Percentiles rank a stretch among this genome's conserved stretches.
Evolutionary conservation across 2,329 filamentous ascomycete genomes (phyloP).

Genomic region (Zymoseptoria tritici): DNA sequence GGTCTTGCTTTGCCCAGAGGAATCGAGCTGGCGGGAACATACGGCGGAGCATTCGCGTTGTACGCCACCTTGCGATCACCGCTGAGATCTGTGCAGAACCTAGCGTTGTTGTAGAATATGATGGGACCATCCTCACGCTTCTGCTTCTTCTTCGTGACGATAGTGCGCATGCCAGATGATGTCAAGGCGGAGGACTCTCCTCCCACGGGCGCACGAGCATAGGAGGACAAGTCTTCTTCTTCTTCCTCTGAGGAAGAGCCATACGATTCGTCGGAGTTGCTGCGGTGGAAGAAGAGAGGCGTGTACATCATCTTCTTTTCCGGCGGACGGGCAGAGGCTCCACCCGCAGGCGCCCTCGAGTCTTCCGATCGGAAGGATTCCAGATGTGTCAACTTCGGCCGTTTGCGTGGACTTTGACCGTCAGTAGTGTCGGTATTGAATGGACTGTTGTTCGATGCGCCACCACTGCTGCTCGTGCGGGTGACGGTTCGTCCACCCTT

Average conservation of each 20-base stretch:
- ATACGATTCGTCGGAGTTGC: constrained; percentile 34
- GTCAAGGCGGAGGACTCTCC: constrained; percentile 37
- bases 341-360: not conserved
- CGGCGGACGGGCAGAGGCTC: constrained; percentile 6
- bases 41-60: constrained; percentile 15
- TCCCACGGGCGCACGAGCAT: constrained; percentile 16
- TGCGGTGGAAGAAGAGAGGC: constrained; percentile 42
- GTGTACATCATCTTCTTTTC: constrained; percentile 37
- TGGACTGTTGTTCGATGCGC: constrained; percentile 16
- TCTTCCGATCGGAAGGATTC: constrained; percentile 9
- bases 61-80: constrained; percentile 45
- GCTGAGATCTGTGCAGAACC: constrained; percentile 73
- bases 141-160: constrained; percentile 36
- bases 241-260: constrained; percentile 28
- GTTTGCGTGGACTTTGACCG: constrained; percentile 23
- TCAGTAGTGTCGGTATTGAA: constrained; percentile 14
- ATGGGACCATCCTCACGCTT: constrained; percentile 63
- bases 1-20: constrained; percentile 3
- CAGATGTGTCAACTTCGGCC: constrained; percentile 21
- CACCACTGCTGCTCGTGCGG: constrained; percentile 50
- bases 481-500: constrained; percentile 61
- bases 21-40: constrained; percentile 2
- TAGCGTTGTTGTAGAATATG: constrained; percentile 74
- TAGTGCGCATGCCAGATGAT: constrained; percentile 40
- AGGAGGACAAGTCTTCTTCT: constrained; percentile 29